Evolutionary conservation across 2,329 filamentous ascomycete genomes (phyloP).

Genomic region (Aspergillus intermedius): DNA sequence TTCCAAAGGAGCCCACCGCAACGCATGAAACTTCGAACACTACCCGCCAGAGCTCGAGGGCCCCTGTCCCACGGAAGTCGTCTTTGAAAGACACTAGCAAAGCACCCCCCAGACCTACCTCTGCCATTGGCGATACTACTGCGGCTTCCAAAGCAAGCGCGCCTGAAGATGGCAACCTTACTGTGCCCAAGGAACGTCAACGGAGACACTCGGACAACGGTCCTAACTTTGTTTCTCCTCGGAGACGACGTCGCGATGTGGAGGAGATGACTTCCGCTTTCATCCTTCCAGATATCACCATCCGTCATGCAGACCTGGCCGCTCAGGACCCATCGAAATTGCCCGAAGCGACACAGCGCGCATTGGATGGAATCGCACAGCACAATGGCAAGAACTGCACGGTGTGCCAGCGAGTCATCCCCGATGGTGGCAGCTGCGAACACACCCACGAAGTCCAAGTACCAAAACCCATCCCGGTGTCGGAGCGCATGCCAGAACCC

Average conservation of each 20-base stretch:
- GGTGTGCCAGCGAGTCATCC: conserved; percentile 45
- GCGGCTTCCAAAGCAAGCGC: conserved; percentile 22
- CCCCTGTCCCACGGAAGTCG: conserved; percentile 45
- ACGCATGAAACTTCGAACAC: conserved; percentile 34
- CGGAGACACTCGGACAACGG: conserved; percentile 41
- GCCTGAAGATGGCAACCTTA: conserved; percentile 24
- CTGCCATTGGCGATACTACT: conserved; percentile 30
- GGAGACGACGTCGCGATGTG: conserved; percentile 43
- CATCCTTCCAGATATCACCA: conserved; percentile 58
- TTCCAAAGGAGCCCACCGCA: conserved; percentile 24
- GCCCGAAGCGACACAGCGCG: conserved; percentile 35
- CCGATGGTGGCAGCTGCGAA: conserved; percentile 29
- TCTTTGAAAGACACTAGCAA: conserved; percentile 48
- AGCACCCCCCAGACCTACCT: conserved; percentile 25
- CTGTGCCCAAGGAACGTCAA: conserved; percentile 24
- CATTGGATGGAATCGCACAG: conserved; percentile 37
- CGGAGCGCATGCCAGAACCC: conserved; percentile 40
- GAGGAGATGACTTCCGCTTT: conserved; percentile 59
- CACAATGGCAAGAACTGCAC: conserved; percentile 52
- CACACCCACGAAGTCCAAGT: conserved; percentile 35
- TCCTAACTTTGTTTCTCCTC: conserved; percentile 43
- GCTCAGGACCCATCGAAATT: conserved; percentile 26
- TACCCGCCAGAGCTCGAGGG: conserved; percentile 33
- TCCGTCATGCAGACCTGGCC: conserved; percentile 31
- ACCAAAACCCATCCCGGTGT: conserved; percentile 46